Percentiles rank a stretch among this genome's conserved stretches.
These are phyloP conservation scores for Amauroascus niger DNA, from an alignment of 2,329 filamentous ascomycete species.

Conservation along the genomic window DNA sequence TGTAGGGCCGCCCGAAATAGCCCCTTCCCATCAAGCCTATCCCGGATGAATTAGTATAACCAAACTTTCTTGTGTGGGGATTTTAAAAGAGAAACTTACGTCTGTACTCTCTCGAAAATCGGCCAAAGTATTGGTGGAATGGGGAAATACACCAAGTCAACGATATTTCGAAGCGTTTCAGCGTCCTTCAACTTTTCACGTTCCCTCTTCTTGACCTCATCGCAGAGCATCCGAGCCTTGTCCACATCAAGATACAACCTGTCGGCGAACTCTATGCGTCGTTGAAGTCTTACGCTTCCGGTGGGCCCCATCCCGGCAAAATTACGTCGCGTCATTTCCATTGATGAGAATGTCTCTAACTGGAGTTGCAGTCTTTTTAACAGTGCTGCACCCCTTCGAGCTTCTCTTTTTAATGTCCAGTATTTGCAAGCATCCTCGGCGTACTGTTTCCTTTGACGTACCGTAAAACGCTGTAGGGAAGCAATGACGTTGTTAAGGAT, in stretches of 20 bases:
- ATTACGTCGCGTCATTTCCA: conserved; percentile 91
- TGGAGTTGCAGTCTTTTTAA: conserved; percentile 89
- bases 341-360: conserved; percentile 91
- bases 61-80: not conserved
- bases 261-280: conserved; percentile 82
- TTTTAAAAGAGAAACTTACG: conserved; percentile 51
- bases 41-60: conserved; percentile 17
- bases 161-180: conserved; percentile 64
- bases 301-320: conserved; percentile 89
- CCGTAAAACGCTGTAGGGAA: conserved; percentile 71
- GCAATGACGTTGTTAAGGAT: conserved; percentile 79
- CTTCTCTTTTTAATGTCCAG: conserved; percentile 94
- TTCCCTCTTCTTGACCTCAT: conserved; percentile 66
- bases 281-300: conserved; percentile 64
- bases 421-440: conserved; percentile 90
- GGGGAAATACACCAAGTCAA: conserved; percentile 88
- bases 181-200: conserved; percentile 65
- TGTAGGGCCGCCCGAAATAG: conserved; percentile 47
- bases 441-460: conserved; percentile 82
- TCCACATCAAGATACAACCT: conserved; percentile 57
- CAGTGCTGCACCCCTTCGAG: conserved; percentile 78
- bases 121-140: conserved; percentile 65
- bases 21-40: conserved; percentile 43
- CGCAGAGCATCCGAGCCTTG: conserved; percentile 60
- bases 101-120: conserved; percentile 67